Base-by-base conservation (phyloP, 2,329 filamentous ascomycete genomes). In the Colletotrichum ledebouriae region DNA sequence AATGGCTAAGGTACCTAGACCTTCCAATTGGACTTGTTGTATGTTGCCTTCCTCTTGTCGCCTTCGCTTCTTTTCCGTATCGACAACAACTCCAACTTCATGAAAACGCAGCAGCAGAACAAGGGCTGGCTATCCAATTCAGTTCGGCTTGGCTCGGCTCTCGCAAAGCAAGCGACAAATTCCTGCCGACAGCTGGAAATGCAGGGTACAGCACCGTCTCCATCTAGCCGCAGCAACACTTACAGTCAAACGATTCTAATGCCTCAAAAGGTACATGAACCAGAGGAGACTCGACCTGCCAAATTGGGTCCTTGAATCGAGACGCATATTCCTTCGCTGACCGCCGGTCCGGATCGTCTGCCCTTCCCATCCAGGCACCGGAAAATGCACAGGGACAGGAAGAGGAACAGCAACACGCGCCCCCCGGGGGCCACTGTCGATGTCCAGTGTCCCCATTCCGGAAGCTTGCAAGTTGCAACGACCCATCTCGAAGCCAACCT, bases 271-370 rank as follows among this genome's bases (percentile, higher is more conserved):
- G 3, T 33, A 53, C 37, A 41, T 42, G 47, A 61, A 42, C 59
- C 37, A 10, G 20, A 25, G 15, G 22, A 61, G 10, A 44, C 58
- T 34, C 10, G 42, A 20, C 56, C 42, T 15, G 56, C 56, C 56
- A 33, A 41, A 22, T 55, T 39, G 33, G 39, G 44, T 57, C 15
- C 11, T 57, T 37, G 17, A 22, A 13, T 39, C 11, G 13, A 12
- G 11, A 15, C 10, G 37, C 11, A 39, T 47, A 6, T 53, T 53
- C 47, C 59, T 12, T 37, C 29, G 34, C 44, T 67, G 63, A 67
- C 63, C 58, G 58, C 63, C 42, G 22, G 59, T 57, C 63, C 47
- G 57, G 47, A 53, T 65, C 42, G 22, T 42, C 56, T 63, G 44
- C 44, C 61, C 44, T 63, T 25, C 25, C 25, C 25, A 33, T 50